Evolutionary conservation across 345 rosid species (phyloP).

Genomic region (Heritiera fomes): DNA sequence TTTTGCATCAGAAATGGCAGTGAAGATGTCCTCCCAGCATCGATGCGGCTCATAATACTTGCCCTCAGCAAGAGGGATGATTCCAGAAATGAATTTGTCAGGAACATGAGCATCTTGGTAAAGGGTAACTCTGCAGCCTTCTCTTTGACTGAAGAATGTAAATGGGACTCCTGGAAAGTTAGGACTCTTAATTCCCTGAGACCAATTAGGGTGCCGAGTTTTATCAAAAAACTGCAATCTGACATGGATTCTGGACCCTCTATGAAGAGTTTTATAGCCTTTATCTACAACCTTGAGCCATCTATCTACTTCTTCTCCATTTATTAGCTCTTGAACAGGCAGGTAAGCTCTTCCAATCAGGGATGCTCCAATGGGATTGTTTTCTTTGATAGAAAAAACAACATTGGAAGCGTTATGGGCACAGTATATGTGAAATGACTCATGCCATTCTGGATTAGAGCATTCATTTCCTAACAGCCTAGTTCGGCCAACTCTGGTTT

Average conservation of each 20-base stretch:
- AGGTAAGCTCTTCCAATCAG: slow-evolving; percentile 49
- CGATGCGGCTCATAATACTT: slow-evolving; percentile 35
- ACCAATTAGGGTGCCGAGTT: slow-evolving; percentile 36
- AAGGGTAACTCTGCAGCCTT: slow-evolving; percentile 49
- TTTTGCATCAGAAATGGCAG: slow-evolving; percentile 45
- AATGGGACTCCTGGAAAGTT: slow-evolving; percentile 48
- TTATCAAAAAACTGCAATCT: slow-evolving; percentile 40
- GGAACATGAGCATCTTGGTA: slow-evolving; percentile 63
- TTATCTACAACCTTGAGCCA: slow-evolving; percentile 42
- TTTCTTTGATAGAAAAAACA: slow-evolving; percentile 45
- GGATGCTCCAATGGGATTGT: slow-evolving; percentile 33
- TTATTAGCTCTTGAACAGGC: slow-evolving; percentile 37
- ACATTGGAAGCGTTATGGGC: slow-evolving; percentile 52
- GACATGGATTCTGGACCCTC: slow-evolving; percentile 44
- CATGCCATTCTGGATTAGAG: slow-evolving; percentile 36
- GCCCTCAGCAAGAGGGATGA: slow-evolving; percentile 36
- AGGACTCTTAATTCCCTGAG: slow-evolving; percentile 43
- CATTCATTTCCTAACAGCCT: slow-evolving; percentile 30
- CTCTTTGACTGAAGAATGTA: slow-evolving; percentile 47
- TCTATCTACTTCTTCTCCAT: slow-evolving; percentile 40
- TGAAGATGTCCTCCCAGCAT: slow-evolving; percentile 62
- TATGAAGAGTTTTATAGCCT: slow-evolving; percentile 23
- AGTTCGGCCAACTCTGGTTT: slow-evolving; percentile 41
- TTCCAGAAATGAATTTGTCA: slow-evolving; percentile 32
- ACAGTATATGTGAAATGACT: slow-evolving; percentile 49